Base-by-base conservation (phyloP, 495 filamentous ascomycete species). In the Aspergillus heteromorphus region DNA sequence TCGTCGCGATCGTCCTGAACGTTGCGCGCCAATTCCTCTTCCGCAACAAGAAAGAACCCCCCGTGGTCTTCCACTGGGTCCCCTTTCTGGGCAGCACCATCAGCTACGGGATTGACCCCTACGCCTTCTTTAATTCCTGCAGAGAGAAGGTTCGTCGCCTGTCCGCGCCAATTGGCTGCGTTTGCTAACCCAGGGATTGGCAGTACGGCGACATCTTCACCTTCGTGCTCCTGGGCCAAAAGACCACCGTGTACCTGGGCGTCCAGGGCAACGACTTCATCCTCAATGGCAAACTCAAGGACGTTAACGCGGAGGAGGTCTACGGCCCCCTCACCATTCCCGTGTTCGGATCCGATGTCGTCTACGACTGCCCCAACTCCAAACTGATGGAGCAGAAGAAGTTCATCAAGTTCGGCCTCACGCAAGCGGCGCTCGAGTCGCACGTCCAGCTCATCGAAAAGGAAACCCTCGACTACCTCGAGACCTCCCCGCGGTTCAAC, bases 331-430 rank as follows among this genome's bases (percentile, higher is more conserved):
- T 95, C 42, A 95, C 89, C 5, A 92, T 87, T 5, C 89, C 89
- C 2, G 87, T 95, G 29, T 95, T 95, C 61, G 89, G 89, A 53
- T 83, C 83, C 40, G 88, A 90, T 70, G 88, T 95, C 18, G 87
- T 92, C 16, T 95, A 92, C 65, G 89, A 95, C 69, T 91, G 88
- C 65, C 88, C 89, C 23, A 92, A 92, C 63, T 75, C 87, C 45
- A 91, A 92, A 68, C 75, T 91, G 51, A 89, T 91, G 82, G 86
- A 91, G 66, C 87, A 91, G 66, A 91, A 91, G 72, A 88, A 84
- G 86, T 91, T 95, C 67, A 85, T 92, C 80, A 92, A 95, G 68
- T 80, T 89, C 63, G 89, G 88, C 41, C 83, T 95, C 45, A 89
- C 88, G 25, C 83, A 82, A 36, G 77, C 85, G 51, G 87, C 88